Percentiles rank a stretch among this genome's conserved stretches.
These are phyloP conservation scores for Hansenula lynferdii DNA, from an alignment of 1,139 yeast genomes.

Conservation along the genomic window DNA sequence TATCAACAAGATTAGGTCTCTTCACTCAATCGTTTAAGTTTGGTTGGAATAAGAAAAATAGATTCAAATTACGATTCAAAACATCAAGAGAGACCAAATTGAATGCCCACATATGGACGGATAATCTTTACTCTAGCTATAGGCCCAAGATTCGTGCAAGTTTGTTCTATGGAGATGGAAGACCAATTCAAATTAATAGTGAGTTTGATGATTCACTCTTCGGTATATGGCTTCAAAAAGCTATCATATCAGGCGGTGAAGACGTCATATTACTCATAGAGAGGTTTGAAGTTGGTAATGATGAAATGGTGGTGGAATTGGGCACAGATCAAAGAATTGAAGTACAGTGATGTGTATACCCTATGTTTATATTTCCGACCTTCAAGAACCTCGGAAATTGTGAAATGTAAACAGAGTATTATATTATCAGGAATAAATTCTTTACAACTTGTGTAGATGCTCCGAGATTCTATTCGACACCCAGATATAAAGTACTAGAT, in stretches of 20 bases:
- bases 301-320: slow-evolving; percentile 14
- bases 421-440: too few species aligned
- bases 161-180: slow-evolving; percentile 29
- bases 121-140: slow-evolving; percentile 11
- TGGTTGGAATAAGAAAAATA: slow-evolving; percentile 36
- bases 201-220: slow-evolving; percentile 27
- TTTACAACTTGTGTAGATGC: background rate
- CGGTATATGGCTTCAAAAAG: slow-evolving; percentile 18
- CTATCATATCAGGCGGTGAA: slow-evolving; percentile 2
- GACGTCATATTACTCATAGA: slow-evolving; percentile 36
- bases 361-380: background rate
- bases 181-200: slow-evolving; percentile 21
- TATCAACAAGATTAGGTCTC: slow-evolving; percentile 31
- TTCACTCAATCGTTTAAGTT: slow-evolving; percentile 26
- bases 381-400: too few species aligned
- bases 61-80: slow-evolving; percentile 31
- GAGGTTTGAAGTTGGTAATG: slow-evolving; percentile 44
- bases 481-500: too few species aligned
- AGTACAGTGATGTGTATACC: background rate
- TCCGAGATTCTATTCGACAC: too few species aligned
- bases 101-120: slow-evolving; percentile 26
- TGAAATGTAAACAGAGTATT: background rate
- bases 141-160: slow-evolving; percentile 36
- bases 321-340: slow-evolving; percentile 1
- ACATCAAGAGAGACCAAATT: slow-evolving; percentile 21